A percentile compares a stretch with the other conserved stretches of the same genome.
Conservation (phyloP, 345 rosid species). For the Eucalyptus globulus region DNA sequence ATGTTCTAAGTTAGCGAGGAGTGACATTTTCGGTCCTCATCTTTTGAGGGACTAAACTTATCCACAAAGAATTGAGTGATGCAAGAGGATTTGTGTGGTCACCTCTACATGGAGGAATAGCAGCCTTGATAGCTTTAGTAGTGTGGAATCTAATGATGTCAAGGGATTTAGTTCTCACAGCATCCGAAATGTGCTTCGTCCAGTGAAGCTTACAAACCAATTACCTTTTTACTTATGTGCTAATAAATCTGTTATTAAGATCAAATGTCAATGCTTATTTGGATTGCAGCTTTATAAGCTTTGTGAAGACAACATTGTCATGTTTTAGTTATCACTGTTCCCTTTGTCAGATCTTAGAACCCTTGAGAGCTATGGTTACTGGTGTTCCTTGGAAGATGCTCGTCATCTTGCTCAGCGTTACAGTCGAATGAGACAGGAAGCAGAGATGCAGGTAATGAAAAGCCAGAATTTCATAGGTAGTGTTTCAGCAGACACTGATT, state of each 20-base stretch:
- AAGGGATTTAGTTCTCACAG: not conserved
- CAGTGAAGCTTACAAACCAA: not conserved
- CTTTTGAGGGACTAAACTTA: not conserved
- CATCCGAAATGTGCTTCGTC: not conserved
- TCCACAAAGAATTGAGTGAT: not conserved
- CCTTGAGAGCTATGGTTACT: constrained; percentile 72
- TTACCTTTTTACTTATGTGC: not conserved
- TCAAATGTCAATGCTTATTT: not conserved
- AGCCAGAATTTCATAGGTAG: not conserved
- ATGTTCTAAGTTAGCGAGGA: not conserved
- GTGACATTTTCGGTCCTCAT: not conserved
- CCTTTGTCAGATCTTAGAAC: constrained; percentile 61
- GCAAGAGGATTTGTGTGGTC: not conserved
- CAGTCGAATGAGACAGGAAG: constrained; percentile 98
- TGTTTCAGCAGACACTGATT: not conserved
- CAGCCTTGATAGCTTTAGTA: not conserved
- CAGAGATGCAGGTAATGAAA: constrained; percentile 70
- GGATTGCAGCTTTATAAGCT: not conserved
- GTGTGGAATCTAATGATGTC: not conserved
- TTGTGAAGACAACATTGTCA: not conserved
- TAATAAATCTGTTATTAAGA: not conserved
- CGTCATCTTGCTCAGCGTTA: constrained; percentile 98
- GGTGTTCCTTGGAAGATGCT: constrained; percentile 85
- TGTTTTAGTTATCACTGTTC: not conserved
- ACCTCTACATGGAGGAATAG: not conserved